phyloP scores from a whole-genome alignment of 139 green algal genomes.

The Picochlorum costavermella region DNA sequence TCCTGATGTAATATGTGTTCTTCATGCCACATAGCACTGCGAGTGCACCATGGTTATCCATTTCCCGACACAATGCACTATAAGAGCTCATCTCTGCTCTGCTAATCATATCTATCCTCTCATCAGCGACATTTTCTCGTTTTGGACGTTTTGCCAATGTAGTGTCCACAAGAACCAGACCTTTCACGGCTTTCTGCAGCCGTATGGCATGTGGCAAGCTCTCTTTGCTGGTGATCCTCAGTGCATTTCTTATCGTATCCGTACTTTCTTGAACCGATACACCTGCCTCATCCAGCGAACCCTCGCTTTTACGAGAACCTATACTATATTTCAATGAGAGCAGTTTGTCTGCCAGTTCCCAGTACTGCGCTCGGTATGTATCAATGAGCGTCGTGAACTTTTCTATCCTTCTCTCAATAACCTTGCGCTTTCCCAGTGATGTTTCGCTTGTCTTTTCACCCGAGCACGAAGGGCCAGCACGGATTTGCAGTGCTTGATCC shows the following conservation, averaged over 20 bases:
- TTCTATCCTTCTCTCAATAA: neutral
- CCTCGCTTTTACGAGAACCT: too few species aligned
- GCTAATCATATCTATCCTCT: neutral
- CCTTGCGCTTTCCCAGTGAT: neutral
- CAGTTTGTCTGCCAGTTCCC: neutral
- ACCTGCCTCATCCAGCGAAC: too few species aligned
- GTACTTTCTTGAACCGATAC: too few species aligned
- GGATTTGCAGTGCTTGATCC: too few species aligned
- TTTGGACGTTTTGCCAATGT: too few species aligned
- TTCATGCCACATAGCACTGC: conserved; percentile 25
- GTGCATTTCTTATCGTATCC: too few species aligned
- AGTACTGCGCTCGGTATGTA: neutral
- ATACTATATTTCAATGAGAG: neutral
- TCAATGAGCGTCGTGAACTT: neutral
- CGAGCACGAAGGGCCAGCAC: neutral
- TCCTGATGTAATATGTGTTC: conserved; percentile 28
- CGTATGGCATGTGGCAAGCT: too few species aligned
- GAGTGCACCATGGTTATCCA: conserved; percentile 37
- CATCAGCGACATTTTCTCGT: neutral
- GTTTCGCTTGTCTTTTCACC: neutral
- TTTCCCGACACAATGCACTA: conserved; percentile 13
- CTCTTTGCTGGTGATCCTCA: too few species aligned
- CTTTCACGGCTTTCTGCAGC: too few species aligned
- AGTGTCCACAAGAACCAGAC: too few species aligned
- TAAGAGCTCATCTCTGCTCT: conserved; percentile 6